These are phyloP conservation scores for Castanospermum australe DNA, from an alignment of 306 rosid genomes.

Conservation along the genomic window DNA sequence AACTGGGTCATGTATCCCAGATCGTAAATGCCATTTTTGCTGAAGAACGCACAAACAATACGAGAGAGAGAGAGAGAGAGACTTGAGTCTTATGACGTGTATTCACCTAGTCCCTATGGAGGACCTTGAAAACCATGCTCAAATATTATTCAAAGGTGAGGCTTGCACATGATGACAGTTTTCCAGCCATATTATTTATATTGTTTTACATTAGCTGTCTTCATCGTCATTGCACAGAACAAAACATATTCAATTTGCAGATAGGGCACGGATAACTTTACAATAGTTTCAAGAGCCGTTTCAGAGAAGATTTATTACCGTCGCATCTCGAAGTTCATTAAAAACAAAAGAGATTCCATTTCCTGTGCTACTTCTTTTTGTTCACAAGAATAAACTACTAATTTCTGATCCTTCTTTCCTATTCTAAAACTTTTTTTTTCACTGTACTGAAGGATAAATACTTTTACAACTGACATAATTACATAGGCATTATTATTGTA, in stretches of 20 bases:
- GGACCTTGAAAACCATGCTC: not conserved
- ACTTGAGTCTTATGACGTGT: constrained; percentile 21
- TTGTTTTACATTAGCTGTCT: not conserved
- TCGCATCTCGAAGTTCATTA: not conserved
- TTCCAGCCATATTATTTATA: not conserved
- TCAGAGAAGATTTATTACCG: not conserved
- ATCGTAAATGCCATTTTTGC: constrained; percentile 30
- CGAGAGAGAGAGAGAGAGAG: not conserved
- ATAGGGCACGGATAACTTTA: not conserved
- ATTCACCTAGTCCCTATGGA: not conserved
- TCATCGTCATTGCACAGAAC: not conserved
- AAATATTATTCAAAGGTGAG: not conserved
- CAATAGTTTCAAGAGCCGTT: not conserved
- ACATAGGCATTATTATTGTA: not conserved
- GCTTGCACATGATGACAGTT: not conserved
- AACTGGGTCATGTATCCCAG: not conserved
- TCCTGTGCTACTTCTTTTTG: not conserved
- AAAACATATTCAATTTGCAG: not conserved
- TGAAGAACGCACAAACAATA: not conserved
- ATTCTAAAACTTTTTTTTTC: not conserved
- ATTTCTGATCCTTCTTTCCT: not conserved
- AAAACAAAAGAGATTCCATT: not conserved
- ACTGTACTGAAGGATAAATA: constrained; percentile 9
- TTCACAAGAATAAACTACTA: not conserved
- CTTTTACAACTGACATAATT: constrained; percentile 8